Conservation (phyloP, 495 filamentous ascomycete genomes). For the Hypoxylon rickii region DNA sequence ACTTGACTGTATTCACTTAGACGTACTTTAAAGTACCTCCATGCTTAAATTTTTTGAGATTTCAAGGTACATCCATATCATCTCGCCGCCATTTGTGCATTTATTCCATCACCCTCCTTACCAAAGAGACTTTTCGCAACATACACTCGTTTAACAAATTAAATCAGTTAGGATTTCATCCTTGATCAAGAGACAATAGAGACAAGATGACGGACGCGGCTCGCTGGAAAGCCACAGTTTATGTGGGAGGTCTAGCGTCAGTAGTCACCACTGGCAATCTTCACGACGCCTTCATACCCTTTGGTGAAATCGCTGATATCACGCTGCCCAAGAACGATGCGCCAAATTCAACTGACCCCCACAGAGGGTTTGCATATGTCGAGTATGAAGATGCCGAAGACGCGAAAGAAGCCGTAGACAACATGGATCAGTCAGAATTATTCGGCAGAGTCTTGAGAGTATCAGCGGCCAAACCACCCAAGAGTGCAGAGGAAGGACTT, state of each 20-base stretch:
- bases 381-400: slow-evolving; percentile 88
- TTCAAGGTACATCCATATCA: no score
- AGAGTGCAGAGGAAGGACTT: slow-evolving; percentile 81
- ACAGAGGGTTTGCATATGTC: slow-evolving; percentile 95
- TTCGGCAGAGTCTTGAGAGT: slow-evolving; percentile 92
- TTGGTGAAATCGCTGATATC: slow-evolving; percentile 90
- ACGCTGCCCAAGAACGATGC: slow-evolving; percentile 84
- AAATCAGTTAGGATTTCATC: no score
- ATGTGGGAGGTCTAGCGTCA: slow-evolving; percentile 86
- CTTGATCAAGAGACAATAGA: no score
- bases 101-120: no score
- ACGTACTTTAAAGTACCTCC: no score
- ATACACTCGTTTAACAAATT: no score
- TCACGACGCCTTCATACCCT: slow-evolving; percentile 91
- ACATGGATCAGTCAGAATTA: slow-evolving; percentile 98
- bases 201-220: slow-evolving; percentile 76
- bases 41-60: no score
- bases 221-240: slow-evolving; percentile 86
- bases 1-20: no score
- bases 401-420: slow-evolving; percentile 94
- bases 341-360: slow-evolving; percentile 67
- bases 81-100: no score
- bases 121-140: no score
- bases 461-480: slow-evolving; percentile 87
- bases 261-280: slow-evolving; percentile 73